phyloP scores from a whole-genome alignment of 306 rosid genomes.

The Quercus bicolor region DNA sequence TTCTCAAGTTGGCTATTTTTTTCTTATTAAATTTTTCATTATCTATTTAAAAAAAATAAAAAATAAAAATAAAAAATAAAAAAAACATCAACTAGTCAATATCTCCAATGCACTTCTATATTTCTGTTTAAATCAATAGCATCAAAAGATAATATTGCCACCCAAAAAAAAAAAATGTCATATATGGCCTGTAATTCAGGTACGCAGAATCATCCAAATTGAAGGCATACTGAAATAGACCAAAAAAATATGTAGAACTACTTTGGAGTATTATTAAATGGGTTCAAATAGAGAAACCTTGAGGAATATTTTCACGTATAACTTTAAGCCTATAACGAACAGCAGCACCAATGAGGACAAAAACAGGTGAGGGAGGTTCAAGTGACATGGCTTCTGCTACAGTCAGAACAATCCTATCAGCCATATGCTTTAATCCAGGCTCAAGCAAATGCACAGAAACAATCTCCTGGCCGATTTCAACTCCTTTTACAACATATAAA shows the following conservation, averaged over 20 bases:
- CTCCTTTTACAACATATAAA: slow-evolving; percentile 75
- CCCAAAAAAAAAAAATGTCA: not conserved
- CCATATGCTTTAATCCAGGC: slow-evolving; percentile 53
- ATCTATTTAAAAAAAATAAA: no score
- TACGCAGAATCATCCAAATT: not conserved
- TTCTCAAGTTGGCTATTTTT: no score
- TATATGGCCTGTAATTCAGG: slow-evolving; percentile 10
- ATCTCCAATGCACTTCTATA: not conserved
- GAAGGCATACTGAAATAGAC: slow-evolving; percentile 16
- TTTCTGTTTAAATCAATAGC: not conserved
- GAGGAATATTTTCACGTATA: slow-evolving; percentile 69
- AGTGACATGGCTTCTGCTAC: slow-evolving; percentile 98
- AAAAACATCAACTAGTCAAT: no score
- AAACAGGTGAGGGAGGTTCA: slow-evolving; percentile 89
- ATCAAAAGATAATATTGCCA: not conserved
- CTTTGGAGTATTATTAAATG: not conserved
- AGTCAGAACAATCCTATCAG: slow-evolving; percentile 76
- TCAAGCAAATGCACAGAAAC: slow-evolving; percentile 80
- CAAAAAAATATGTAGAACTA: slow-evolving; percentile 2
- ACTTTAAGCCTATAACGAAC: slow-evolving; percentile 70
- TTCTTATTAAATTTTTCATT: no score
- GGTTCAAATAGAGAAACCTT: slow-evolving; percentile 52
- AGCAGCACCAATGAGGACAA: slow-evolving; percentile 74
- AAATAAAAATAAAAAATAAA: no score
- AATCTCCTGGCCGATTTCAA: slow-evolving; percentile 85